Percentiles rank a stretch among this genome's conserved stretches.
phyloP scores from a whole-genome alignment of 345 rosid species.

The Acer yangbiense region DNA sequence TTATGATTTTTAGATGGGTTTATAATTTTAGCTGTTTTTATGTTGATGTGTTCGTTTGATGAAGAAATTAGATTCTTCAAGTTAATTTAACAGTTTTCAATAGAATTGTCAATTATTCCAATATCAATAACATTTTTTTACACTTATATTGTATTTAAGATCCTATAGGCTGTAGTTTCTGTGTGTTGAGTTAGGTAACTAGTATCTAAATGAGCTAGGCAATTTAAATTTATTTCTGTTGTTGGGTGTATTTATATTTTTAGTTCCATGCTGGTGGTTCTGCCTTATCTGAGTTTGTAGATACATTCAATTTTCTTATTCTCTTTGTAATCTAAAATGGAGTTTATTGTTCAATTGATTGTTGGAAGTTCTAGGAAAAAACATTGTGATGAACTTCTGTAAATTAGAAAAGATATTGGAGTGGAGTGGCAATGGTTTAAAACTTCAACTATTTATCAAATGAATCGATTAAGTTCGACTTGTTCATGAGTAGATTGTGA shows the following conservation, averaged over 20 bases:
- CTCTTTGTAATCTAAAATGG: not conserved
- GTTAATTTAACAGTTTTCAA: not conserved
- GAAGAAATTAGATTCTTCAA: slow-evolving; percentile 3
- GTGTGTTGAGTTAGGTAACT: too few species aligned
- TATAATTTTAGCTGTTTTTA: not conserved
- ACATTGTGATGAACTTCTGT: not conserved
- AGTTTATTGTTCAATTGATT: not conserved
- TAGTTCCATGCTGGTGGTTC: not conserved
- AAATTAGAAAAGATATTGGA: not conserved
- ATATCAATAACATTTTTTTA: not conserved
- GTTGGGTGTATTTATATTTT: not conserved
- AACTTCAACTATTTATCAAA: not conserved
- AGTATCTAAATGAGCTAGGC: not conserved
- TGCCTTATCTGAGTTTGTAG: not conserved
- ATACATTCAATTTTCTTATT: not conserved
- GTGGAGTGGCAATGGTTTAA: not conserved
- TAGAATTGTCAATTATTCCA: not conserved
- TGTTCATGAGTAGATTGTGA: not conserved
- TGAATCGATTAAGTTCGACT: not conserved
- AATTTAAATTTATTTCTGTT: not conserved
- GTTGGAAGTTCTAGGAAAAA: not conserved
- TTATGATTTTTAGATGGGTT: slow-evolving; percentile 16
- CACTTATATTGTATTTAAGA: not conserved
- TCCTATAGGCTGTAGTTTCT: not conserved
- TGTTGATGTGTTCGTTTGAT: not conserved